These are phyloP conservation scores for Narthecium ossifragum DNA, from an alignment of 106 monocot species.

Conservation along the genomic window DNA sequence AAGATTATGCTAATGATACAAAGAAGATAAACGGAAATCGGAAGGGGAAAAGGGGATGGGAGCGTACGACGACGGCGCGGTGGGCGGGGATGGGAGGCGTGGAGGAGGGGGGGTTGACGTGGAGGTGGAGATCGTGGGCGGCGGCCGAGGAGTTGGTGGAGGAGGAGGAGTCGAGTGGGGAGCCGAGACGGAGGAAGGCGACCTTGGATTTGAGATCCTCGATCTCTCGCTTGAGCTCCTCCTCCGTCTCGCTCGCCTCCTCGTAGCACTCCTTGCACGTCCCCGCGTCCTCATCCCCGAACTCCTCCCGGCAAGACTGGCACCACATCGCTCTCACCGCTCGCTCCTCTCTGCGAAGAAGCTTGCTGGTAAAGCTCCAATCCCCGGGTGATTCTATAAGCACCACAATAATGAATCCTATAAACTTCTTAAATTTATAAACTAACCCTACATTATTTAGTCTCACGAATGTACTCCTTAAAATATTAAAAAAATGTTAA, in stretches of 20 bases:
- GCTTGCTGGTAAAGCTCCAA: too few species aligned
- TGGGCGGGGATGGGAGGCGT: constrained; percentile 44
- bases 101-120: constrained; percentile 14
- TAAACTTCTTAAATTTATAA: too few species aligned
- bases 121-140: constrained; percentile 36
- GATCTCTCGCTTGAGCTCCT: constrained; percentile 97
- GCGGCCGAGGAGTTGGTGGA: constrained; percentile 12
- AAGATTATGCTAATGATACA: too few species aligned
- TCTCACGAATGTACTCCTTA: too few species aligned
- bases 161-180: constrained; percentile 29
- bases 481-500: too few species aligned
- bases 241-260: constrained; percentile 96
- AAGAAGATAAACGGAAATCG: too few species aligned
- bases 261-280: constrained; percentile 99
- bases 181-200: constrained; percentile 67
- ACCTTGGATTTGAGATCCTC: constrained; percentile 88
- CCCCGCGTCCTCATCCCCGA: constrained; percentile 65
- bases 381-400: too few species aligned
- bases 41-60: background rate
- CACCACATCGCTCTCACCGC: constrained; percentile 71
- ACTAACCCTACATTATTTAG: too few species aligned
- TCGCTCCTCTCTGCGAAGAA: too few species aligned
- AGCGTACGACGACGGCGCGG: constrained; percentile 59
- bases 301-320: constrained; percentile 76
- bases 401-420: too few species aligned